Evolutionary conservation across 2,329 filamentous ascomycete species (phyloP).

Genomic region (Paraphoma sp.): DNA sequence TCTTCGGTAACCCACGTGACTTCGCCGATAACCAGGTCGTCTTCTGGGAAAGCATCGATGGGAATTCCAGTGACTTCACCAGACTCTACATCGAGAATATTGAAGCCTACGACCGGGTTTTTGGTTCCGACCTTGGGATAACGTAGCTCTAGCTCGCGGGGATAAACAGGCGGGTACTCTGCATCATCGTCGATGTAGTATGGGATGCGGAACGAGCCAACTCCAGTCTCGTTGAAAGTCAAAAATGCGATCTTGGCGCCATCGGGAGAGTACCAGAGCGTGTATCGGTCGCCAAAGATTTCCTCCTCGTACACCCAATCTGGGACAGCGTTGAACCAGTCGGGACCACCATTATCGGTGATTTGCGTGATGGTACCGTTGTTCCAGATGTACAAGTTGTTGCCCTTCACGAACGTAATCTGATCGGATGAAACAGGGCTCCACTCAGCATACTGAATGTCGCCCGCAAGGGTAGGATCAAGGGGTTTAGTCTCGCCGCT

Average conservation of each 20-base stretch:
- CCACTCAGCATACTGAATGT: constrained; percentile 72
- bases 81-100: constrained; percentile 61
- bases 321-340: constrained; percentile 67
- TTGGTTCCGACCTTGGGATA: constrained; percentile 74
- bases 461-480: constrained; percentile 64
- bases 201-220: constrained; percentile 69
- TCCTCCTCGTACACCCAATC: constrained; percentile 71
- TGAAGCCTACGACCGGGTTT: constrained; percentile 70
- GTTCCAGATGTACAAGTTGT: constrained; percentile 68
- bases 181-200: constrained; percentile 69
- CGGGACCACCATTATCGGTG: constrained; percentile 65
- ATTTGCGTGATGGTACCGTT: constrained; percentile 63
- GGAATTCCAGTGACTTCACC: constrained; percentile 55
- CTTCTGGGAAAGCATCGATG: constrained; percentile 64
- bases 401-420: constrained; percentile 72
- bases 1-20: constrained; percentile 70
- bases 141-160: constrained; percentile 66
- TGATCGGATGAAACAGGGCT: constrained; percentile 61
- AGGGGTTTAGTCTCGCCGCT: constrained; percentile 63
- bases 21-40: constrained; percentile 71
- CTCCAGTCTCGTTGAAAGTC: constrained; percentile 70
- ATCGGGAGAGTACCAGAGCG: constrained; percentile 66
- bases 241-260: constrained; percentile 62
- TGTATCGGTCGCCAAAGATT: constrained; percentile 59
- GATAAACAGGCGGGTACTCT: constrained; percentile 64